A percentile compares a stretch with the other conserved stretches of the same genome.
phyloP scores from a whole-genome alignment of 2,329 filamentous ascomycete species.

The Fusarium floridanum region DNA sequence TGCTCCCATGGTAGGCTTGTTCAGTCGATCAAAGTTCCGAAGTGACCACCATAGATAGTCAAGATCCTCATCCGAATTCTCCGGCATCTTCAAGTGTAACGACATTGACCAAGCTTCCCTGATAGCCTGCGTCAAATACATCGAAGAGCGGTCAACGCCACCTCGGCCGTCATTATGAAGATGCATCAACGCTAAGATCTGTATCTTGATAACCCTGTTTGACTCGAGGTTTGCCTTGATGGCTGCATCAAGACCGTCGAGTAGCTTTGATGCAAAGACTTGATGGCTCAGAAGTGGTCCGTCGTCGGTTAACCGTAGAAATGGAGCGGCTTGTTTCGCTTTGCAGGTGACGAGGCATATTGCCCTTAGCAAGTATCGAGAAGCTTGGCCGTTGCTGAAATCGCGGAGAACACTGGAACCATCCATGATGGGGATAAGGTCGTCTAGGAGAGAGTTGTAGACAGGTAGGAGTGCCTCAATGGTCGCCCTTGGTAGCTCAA shows the following conservation, averaged over 20 bases:
- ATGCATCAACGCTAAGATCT: constrained; percentile 44
- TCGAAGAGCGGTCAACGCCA: constrained; percentile 41
- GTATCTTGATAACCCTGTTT: constrained; percentile 39
- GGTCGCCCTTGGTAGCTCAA: constrained; percentile 23
- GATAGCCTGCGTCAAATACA: constrained; percentile 42
- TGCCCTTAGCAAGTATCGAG: constrained; percentile 36
- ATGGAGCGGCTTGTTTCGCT: constrained; percentile 39
- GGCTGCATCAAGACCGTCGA: constrained; percentile 41
- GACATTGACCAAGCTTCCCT: constrained; percentile 42
- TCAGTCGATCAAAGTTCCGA: constrained; percentile 23
- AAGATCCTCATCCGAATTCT: constrained; percentile 15
- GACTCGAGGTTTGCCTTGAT: constrained; percentile 44
- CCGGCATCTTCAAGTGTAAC: constrained; percentile 9
- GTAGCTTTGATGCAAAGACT: constrained; percentile 33
- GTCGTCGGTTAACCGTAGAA: constrained; percentile 29
- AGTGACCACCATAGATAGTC: constrained; percentile 25
- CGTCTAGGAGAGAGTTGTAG: constrained; percentile 23
- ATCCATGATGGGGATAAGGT: constrained; percentile 24
- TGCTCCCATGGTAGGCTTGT: constrained; percentile 26
- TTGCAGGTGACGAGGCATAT: constrained; percentile 45
- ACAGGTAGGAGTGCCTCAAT: constrained; percentile 18
- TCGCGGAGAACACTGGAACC: constrained; percentile 15
- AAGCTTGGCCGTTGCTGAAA: constrained; percentile 33
- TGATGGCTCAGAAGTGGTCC: constrained; percentile 28
- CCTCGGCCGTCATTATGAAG: constrained; percentile 41